phyloP scores from a whole-genome alignment of 331 rosid genomes.

The Acacia concinna region DNA sequence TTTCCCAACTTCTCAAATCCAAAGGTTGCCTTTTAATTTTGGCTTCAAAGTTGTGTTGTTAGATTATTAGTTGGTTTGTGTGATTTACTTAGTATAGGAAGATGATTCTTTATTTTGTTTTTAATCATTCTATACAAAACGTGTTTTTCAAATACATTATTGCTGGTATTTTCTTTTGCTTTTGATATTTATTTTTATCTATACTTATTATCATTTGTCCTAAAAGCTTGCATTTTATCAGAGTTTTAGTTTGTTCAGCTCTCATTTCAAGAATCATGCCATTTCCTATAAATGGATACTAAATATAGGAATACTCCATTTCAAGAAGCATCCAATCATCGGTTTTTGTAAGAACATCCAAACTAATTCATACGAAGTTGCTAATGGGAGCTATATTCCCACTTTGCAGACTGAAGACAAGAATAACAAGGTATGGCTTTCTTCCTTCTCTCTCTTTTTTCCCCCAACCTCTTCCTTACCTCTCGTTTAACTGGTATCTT shows the following conservation, averaged over 20 bases:
- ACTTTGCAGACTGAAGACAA: constrained; percentile 41
- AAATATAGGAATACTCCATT: constrained; percentile 39
- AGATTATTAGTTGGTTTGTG: background rate
- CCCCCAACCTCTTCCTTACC: constrained; percentile 3
- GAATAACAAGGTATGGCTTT: constrained; percentile 44
- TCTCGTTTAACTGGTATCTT: background rate
- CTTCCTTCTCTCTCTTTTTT: constrained; percentile 5
- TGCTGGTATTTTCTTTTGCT: background rate
- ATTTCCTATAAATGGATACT: constrained; percentile 11
- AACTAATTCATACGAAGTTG: constrained; percentile 62
- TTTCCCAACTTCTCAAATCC: background rate
- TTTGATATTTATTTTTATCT: background rate
- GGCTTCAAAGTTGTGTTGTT: background rate
- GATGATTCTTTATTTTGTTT: background rate
- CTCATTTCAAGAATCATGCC: background rate
- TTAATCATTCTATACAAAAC: background rate
- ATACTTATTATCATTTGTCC: background rate
- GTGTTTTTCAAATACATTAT: background rate
- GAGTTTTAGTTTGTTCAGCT: background rate
- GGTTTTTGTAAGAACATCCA: constrained; percentile 57
- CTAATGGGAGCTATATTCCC: constrained; percentile 73
- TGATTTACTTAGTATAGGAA: background rate
- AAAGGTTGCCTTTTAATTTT: background rate
- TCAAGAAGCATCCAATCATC: constrained; percentile 40
- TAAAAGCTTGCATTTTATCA: background rate